Conservation (phyloP, 208 protist genomes). For the Acanthamoeba sp. region DNA sequence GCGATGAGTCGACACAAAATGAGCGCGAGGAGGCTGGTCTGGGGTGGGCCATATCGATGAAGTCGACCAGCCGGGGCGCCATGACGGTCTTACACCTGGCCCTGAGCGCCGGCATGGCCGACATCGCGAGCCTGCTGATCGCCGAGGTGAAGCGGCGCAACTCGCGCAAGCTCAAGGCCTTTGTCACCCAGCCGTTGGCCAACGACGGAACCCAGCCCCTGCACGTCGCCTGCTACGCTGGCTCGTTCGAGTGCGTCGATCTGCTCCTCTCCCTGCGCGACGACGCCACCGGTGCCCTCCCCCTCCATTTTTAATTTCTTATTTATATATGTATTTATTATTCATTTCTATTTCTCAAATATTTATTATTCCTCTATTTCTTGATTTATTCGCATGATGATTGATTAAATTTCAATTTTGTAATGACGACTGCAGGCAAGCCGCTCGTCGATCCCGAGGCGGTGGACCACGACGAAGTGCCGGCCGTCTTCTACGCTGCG, state of each 20-base stretch:
- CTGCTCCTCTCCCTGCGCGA: constrained; percentile 32
- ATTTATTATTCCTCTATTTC: background rate
- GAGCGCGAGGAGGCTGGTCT: background rate
- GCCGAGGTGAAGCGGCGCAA: background rate
- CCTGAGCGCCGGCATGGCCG: background rate
- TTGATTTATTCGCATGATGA: background rate
- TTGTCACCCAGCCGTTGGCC: too few species aligned
- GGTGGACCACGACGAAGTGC: background rate
- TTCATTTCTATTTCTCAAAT: background rate
- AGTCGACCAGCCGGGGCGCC: background rate
- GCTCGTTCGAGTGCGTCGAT: background rate
- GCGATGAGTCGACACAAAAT: background rate
- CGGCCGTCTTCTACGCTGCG: background rate
- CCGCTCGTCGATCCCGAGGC: background rate
- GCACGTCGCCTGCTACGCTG: background rate
- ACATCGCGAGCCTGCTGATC: background rate
- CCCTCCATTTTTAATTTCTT: background rate
- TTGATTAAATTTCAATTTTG: too few species aligned
- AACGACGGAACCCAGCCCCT: too few species aligned
- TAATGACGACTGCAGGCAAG: background rate
- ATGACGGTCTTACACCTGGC: background rate
- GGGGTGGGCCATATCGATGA: background rate
- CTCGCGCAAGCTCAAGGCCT: background rate
- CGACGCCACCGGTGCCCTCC: background rate
- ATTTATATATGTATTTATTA: background rate